Conservation (phyloP, 305 asterid species). For the Fraxinus ornus region DNA sequence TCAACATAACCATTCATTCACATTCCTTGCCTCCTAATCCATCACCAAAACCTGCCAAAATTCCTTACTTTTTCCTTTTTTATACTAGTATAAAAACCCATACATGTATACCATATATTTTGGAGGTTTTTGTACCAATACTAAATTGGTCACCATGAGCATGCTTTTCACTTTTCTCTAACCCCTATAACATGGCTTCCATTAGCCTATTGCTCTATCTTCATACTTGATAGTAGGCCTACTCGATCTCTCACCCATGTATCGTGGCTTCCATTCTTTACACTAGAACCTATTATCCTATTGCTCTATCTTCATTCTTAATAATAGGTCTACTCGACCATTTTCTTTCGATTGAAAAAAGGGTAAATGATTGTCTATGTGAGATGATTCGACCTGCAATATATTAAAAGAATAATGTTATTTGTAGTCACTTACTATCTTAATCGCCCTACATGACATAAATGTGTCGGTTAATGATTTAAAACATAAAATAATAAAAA, state of each 20-base stretch:
- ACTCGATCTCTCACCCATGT: conserved; percentile 31
- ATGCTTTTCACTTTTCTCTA: conserved; percentile 52
- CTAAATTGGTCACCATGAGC: conserved; percentile 32
- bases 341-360: not conserved
- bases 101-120: conserved; percentile 19
- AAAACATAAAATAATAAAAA: too few species aligned
- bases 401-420: too few species aligned
- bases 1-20: conserved; percentile 28
- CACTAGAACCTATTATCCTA: conserved; percentile 17
- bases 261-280: conserved; percentile 5
- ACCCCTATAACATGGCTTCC: conserved; percentile 29
- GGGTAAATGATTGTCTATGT: not conserved
- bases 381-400: not conserved
- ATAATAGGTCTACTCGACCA: not conserved
- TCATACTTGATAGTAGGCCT: not conserved
- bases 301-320: not conserved
- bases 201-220: conserved; percentile 5
- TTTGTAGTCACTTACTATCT: too few species aligned
- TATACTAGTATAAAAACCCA: conserved; percentile 34
- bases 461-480: too few species aligned
- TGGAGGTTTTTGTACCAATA: conserved; percentile 19
- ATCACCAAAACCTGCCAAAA: conserved; percentile 61
- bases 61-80: conserved; percentile 30
- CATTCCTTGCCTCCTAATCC: conserved; percentile 56
- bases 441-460: too few species aligned